Base-by-base conservation (phyloP, 306 rosid species). In the Vicia faba region DNA sequence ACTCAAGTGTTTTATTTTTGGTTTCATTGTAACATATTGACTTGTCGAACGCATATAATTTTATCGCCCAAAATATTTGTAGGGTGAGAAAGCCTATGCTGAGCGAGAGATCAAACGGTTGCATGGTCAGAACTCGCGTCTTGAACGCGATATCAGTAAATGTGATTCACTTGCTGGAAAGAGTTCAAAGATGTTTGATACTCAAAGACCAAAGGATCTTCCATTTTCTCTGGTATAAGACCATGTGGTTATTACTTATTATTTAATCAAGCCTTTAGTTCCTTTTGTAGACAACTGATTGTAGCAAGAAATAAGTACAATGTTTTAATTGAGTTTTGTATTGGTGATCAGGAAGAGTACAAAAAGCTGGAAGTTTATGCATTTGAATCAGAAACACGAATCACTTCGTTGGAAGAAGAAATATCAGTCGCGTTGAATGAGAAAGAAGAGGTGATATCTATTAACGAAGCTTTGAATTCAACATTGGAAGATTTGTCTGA, bases 101-200 rank as follows among this genome's bases (percentile, higher is more conserved):
- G 97, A 92, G 44, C 83, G 92, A 56, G 97, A 92, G 80, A 84
- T 82, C 55, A 92, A 87, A 66, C 84, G 87, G 64, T 75, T 91
- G 80, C 82, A 70, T 8, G 78, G 91, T 75, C 97, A 85, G 81
- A 89, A 82, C 78, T 82, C 95, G 74, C 90, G 75, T 80, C 95
- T 91, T 59, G 93, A 89, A 68, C 96, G 95, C 46, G 96, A 88
- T 78, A 83, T 86, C 49, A 85, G 76, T 72, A 86, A 76, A 73
- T 88, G 84, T 35, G 95, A 87, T 66, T 85, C 88, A 56, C 50
- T 88, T 81, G 96, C 85, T n/a, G 89, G 96, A 44, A 88, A 59
- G 81, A 81, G 81, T 78, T 78, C 87, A 60, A 87, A 79, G 84
- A 69, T 74, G 56, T 69, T 69, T 70, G 95, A 91, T 82, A 68